These are phyloP conservation scores for Macrocybe gigantea DNA, from an alignment of 768 basidiomycete species.

Conservation along the genomic window DNA sequence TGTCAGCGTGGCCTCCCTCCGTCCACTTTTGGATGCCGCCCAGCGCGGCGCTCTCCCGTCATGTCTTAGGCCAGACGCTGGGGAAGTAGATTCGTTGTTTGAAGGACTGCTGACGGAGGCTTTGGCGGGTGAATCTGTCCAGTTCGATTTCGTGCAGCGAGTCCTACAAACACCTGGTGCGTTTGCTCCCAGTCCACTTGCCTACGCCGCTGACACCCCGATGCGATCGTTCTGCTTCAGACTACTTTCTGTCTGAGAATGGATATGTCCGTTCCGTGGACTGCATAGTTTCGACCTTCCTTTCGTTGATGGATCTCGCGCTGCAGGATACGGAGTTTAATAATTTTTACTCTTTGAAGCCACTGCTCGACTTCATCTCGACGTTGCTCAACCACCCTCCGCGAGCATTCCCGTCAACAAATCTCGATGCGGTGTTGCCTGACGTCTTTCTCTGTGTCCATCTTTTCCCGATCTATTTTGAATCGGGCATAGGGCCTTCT, in stretches of 20 bases:
- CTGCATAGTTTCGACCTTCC: slow-evolving; percentile 28
- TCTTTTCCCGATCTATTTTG: slow-evolving; percentile 33
- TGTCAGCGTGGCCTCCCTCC: slow-evolving; percentile 22
- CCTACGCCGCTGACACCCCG: slow-evolving; percentile 6
- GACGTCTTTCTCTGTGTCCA: slow-evolving; percentile 43
- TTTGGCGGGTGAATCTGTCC: slow-evolving; percentile 21
- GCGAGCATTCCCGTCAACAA: slow-evolving; percentile 4
- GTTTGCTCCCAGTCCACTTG: not conserved
- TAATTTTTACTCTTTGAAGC: slow-evolving; percentile 14
- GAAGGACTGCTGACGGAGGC: slow-evolving; percentile 32
- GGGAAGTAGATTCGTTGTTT: slow-evolving; percentile 41
- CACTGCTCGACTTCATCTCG: slow-evolving; percentile 27
- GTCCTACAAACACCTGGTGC: slow-evolving; percentile 37
- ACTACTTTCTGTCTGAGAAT: slow-evolving; percentile 25
- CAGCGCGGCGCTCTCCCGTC: slow-evolving; percentile 31
- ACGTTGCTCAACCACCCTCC: slow-evolving; percentile 17
- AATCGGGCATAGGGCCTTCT: slow-evolving; percentile 14
- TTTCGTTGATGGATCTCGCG: slow-evolving; percentile 23
- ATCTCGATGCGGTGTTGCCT: slow-evolving; percentile 25
- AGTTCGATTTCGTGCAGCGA: slow-evolving; percentile 27
- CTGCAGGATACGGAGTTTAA: slow-evolving; percentile 22
- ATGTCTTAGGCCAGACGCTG: slow-evolving; percentile 36
- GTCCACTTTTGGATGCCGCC: slow-evolving; percentile 35
- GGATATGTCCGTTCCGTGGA: slow-evolving; percentile 28
- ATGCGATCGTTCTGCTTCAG: slow-evolving; percentile 11